phyloP scores from a whole-genome alignment of 1,284 basidiomycete species.

The Cystobasidium slooffiae region DNA sequence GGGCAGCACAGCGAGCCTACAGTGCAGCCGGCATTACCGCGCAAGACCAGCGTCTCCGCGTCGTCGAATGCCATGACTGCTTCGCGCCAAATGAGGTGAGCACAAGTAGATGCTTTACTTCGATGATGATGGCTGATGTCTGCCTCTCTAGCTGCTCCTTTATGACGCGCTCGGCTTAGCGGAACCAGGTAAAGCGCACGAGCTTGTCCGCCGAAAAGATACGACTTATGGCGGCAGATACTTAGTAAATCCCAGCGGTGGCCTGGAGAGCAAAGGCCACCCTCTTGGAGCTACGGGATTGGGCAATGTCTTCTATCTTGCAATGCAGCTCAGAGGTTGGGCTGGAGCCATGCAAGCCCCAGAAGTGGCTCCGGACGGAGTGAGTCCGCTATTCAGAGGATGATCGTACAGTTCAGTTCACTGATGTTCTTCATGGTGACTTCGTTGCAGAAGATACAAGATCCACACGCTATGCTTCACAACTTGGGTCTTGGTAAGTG shows the following conservation, averaged over 20 bases:
- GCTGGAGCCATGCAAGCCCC: constrained; percentile 67
- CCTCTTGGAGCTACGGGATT: constrained; percentile 82
- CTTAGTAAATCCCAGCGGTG: constrained; percentile 82
- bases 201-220: constrained; percentile 74
- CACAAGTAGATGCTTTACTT: too few relatives aligned
- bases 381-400: too few relatives aligned
- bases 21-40: constrained; percentile 71
- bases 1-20: constrained; percentile 72
- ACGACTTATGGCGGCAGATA: constrained; percentile 88
- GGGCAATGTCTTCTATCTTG: constrained; percentile 86
- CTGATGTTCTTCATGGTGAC: constrained; percentile 54
- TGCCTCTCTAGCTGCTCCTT: constrained; percentile 71
- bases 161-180: constrained; percentile 83
- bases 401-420: too few relatives aligned
- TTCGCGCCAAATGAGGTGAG: constrained; percentile 78
- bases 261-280: constrained; percentile 78
- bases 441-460: constrained; percentile 51
- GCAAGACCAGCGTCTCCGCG: constrained; percentile 70
- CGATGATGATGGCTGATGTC: too few relatives aligned
- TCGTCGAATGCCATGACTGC: constrained; percentile 83
- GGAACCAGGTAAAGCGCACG: constrained; percentile 70
- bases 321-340: constrained; percentile 62
- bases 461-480: constrained; percentile 78
- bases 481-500: constrained; percentile 75
- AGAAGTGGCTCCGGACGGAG: constrained; percentile 57